Conservation (phyloP, 306 rosid species). For the Benincasa hispida region DNA sequence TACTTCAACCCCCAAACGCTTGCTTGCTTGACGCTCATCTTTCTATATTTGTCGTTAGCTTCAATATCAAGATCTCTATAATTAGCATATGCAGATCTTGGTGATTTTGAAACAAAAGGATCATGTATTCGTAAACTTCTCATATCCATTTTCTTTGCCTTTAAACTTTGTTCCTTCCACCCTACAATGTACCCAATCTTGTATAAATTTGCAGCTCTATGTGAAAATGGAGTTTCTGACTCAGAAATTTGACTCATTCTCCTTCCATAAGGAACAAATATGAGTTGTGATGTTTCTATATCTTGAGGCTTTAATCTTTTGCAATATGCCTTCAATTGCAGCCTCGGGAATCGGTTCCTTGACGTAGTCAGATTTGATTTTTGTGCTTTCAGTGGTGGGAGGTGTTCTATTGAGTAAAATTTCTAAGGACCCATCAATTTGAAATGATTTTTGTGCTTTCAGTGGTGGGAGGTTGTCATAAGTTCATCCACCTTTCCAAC, state of each 20-base stretch:
- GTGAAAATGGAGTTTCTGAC: constrained; percentile 52
- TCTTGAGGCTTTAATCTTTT: constrained; percentile 22
- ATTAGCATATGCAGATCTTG: constrained; percentile 65
- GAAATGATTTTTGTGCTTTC: too few relatives aligned
- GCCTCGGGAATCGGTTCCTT: constrained; percentile 34
- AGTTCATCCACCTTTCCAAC: constrained; percentile 32
- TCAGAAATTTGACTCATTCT: constrained; percentile 45
- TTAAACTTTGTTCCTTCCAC: constrained; percentile 36
- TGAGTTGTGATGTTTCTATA: constrained; percentile 19
- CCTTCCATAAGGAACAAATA: constrained; percentile 66
- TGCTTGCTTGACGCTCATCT: constrained; percentile 29
- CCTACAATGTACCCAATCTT: constrained; percentile 31
- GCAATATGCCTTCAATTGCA: constrained; percentile 32
- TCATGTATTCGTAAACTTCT: constrained; percentile 50
- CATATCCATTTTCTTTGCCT: constrained; percentile 44
- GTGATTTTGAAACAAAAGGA: constrained; percentile 48
- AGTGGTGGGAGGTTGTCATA: constrained; percentile 14
- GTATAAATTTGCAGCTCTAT: constrained; percentile 47
- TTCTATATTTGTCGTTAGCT: constrained; percentile 29
- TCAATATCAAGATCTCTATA: constrained; percentile 77
- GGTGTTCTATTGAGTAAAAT: constrained; percentile 28
- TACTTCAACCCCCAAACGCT: constrained; percentile 61
- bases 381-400: constrained; percentile 22
- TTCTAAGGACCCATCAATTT: constrained; percentile 24
- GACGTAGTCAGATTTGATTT: constrained; percentile 59